Evolutionary conservation across 345 rosid species (phyloP), one percentile per base, ranked within the genome.

Genomic region (Adansonia digitata): DNA sequence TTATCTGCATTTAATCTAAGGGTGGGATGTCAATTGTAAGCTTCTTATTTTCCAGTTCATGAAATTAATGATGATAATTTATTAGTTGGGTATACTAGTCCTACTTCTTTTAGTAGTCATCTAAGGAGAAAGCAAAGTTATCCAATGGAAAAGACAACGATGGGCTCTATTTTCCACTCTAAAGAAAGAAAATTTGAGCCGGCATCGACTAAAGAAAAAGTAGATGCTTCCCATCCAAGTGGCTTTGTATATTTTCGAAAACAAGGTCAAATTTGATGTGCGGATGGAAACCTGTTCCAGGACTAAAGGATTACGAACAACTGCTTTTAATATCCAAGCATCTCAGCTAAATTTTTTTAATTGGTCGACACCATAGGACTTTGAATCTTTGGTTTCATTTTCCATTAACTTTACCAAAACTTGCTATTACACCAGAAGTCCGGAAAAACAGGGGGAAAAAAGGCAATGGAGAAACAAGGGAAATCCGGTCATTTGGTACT

Each of bases 401-500:
- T 26, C 34, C 5, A 57, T 12, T 1, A 11, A 26, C 35, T 56
- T 56, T 5, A 49, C 29, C 59, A 8, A 55, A 13, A 22, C 29
- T 56, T 56, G 31, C 61, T 13, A n/a, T n/a, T n/a, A 1, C 18
- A 11, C 29, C 62, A 56, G 34, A 56, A 56, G 5, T 51, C 55
- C 2, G 0, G 2, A 53, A 1, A 55, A 55, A 4, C 60, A 24
- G 8, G 20, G n/a, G n/a, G n/a, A n/a, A n/a, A 45, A 45, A 14
- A 45, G 1, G 31, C 31, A 57, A 59, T 63, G 69, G 53, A 67
- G 71, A 13, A 67, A 14, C 34, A 42, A 67, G 20, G 24, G 3
- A 67, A 42, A 0, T 6, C 71, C 35, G 4, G 71, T 24, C 51
- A 39, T 15, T 15, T n/a, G 68, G 81, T 83, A 72, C 76, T 83